phyloP scores from a whole-genome alignment of 345 rosid genomes.

The Citrus inodora region DNA sequence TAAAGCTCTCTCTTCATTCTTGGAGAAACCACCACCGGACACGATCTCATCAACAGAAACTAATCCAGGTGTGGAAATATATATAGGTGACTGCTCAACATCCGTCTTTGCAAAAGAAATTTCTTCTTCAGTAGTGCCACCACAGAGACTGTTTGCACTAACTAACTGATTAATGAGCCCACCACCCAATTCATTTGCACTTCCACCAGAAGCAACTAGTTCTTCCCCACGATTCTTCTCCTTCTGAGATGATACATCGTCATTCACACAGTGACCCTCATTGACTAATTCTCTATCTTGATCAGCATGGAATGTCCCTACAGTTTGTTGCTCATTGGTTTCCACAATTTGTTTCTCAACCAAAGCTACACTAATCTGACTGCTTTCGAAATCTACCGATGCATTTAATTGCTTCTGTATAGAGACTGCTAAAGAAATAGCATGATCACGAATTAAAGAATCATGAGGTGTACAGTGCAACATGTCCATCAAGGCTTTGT shows the following conservation, averaged over 20 bases:
- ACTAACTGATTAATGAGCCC: constrained; percentile 7
- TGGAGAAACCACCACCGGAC: constrained; percentile 15
- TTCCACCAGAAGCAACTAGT: constrained; percentile 9
- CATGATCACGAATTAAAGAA: constrained; percentile 79
- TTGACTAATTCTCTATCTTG: constrained; percentile 16
- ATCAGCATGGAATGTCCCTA: constrained; percentile 7
- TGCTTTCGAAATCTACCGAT: constrained; percentile 28
- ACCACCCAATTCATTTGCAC: constrained; percentile 17
- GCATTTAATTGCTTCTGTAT: constrained; percentile 58
- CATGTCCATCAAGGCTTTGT: constrained; percentile 56
- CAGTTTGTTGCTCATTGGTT: constrained; percentile 15
- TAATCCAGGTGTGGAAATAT: constrained; percentile 11
- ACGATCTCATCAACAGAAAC: constrained; percentile 14
- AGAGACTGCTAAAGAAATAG: constrained; percentile 56
- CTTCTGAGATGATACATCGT: constrained; percentile 13
- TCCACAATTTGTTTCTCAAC: constrained; percentile 22
- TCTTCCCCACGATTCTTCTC: constrained; percentile 7
- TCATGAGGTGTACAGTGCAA: constrained; percentile 58
- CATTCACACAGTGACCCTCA: constrained; percentile 7
- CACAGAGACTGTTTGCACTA: constrained; percentile 5
- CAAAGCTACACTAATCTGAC: constrained; percentile 15
- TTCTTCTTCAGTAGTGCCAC: constrained; percentile 18
- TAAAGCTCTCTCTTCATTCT: constrained; percentile 10
- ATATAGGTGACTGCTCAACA: constrained; percentile 14
- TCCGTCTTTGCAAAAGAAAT: constrained; percentile 19